Conservation (phyloP, 208 protist genomes). For the Angomonas ambiguus region DNA sequence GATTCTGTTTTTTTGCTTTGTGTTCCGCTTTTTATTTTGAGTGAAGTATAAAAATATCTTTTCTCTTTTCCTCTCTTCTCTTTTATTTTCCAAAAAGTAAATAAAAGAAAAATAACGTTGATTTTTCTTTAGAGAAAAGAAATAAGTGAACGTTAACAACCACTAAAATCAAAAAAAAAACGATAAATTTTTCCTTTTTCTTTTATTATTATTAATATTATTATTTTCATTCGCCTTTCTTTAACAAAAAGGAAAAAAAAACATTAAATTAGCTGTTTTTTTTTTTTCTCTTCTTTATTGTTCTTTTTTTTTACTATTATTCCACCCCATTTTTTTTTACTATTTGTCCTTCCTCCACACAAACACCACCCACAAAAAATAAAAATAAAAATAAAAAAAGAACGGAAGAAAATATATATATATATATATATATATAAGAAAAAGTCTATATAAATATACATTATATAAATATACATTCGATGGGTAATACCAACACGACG, state of each 20-base stretch:
- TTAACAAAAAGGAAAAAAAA: neutral
- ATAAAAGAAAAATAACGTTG: too few species aligned
- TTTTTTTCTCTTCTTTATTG: neutral
- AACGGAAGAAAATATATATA: neutral
- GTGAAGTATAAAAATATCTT: too few species aligned
- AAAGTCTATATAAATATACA: too few species aligned
- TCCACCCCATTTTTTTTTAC: conserved; percentile 4
- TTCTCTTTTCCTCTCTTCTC: too few species aligned
- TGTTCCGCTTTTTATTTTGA: too few species aligned
- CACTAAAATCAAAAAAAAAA: neutral
- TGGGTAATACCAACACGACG: too few species aligned
- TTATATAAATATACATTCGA: too few species aligned
- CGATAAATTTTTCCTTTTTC: neutral
- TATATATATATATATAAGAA: too few species aligned
- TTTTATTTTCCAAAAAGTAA: too few species aligned
- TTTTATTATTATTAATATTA: neutral
- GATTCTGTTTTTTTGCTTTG: too few species aligned
- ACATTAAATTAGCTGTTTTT: neutral
- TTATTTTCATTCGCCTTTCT: neutral
- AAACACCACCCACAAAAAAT: neutral
- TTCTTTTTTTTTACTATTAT: conserved; percentile 1
- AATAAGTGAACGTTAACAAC: neutral
- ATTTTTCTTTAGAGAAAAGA: neutral
- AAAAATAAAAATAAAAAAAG: neutral
- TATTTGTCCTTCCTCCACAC: conserved; percentile 4